Percentiles rank a stretch among this genome's conserved stretches.
Evolutionary conservation across 345 rosid species (phyloP).

Genomic region (Eucalyptus regnans): DNA sequence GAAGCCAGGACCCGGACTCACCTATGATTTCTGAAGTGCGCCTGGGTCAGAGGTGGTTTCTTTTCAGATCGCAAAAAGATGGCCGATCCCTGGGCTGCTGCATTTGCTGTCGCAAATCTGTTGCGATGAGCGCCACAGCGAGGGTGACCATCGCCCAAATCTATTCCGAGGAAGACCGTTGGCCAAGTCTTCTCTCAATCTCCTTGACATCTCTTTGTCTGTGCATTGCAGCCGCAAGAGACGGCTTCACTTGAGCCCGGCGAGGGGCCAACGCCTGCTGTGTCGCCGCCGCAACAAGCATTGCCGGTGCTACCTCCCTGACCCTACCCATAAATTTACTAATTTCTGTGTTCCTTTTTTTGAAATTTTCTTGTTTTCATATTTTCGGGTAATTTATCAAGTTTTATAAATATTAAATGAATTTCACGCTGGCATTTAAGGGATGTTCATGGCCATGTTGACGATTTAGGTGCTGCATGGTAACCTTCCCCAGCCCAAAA

Average conservation of each 20-base stretch:
- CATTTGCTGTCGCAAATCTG: not conserved
- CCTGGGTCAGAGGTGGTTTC: not conserved
- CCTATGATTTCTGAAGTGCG: not conserved
- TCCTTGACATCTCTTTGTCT: not conserved
- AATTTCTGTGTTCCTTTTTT: not conserved
- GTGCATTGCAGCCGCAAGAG: not conserved
- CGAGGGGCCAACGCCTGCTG: not conserved
- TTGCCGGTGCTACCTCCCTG: not conserved
- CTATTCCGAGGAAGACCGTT: not conserved
- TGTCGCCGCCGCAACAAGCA: not conserved
- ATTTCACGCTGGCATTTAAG: not conserved
- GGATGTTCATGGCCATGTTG: not conserved
- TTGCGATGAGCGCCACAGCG: not conserved
- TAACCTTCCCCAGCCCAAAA: no score
- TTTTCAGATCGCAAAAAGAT: not conserved
- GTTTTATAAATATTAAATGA: not conserved
- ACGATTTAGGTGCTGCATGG: not conserved
- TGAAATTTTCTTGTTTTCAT: not conserved
- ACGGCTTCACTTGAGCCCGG: not conserved
- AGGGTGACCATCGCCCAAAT: not conserved
- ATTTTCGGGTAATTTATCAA: not conserved
- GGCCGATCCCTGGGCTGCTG: not conserved
- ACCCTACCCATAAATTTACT: not conserved
- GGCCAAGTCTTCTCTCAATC: not conserved
- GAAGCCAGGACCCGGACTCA: not conserved